Evolutionary conservation across 2,329 filamentous ascomycete genomes (phyloP).

Genomic region (Fusarium robinianum): DNA sequence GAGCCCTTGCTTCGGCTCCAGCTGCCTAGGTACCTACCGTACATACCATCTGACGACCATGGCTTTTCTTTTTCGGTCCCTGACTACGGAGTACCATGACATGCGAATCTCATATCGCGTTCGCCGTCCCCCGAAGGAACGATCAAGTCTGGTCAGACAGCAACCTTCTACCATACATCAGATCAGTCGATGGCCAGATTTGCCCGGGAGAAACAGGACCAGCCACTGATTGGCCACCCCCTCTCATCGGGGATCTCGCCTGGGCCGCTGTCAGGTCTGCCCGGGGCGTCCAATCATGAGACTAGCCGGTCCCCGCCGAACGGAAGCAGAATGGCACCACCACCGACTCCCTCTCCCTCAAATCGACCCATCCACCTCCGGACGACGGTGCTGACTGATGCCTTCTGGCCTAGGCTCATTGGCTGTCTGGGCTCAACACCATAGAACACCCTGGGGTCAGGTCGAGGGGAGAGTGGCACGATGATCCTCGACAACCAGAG

Average conservation of each 20-base stretch:
- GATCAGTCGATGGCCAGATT: constrained; percentile 27
- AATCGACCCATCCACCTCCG: constrained; percentile 35
- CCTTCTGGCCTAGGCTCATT: constrained; percentile 12
- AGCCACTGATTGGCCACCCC: constrained; percentile 12
- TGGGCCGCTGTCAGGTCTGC: constrained; percentile 18
- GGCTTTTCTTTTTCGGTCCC: constrained; percentile 6
- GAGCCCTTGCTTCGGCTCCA: too few species aligned
- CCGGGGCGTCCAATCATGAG: constrained; percentile 30
- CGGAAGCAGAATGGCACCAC: constrained; percentile 36
- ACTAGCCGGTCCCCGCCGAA: constrained; percentile 33
- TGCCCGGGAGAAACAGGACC: constrained; percentile 35
- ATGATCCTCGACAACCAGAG: constrained; percentile 31
- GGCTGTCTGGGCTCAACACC: constrained; percentile 12
- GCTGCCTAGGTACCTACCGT: too few species aligned
- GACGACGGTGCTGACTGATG: constrained; percentile 31
- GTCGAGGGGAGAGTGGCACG: constrained; percentile 30
- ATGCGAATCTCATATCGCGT: constrained; percentile 8
- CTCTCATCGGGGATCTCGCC: background rate
- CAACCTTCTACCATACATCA: constrained; percentile 25
- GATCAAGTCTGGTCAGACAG: constrained; percentile 5
- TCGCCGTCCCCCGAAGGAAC: constrained; percentile 19
- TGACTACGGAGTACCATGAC: constrained; percentile 3
- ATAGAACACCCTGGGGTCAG: constrained; percentile 22
- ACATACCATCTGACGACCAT: constrained; percentile 26
- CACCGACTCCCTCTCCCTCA: constrained; percentile 14